These are phyloP conservation scores for Paracoccidioides lutzii DNA, from an alignment of 2,329 filamentous ascomycete genomes.

Conservation along the genomic window DNA sequence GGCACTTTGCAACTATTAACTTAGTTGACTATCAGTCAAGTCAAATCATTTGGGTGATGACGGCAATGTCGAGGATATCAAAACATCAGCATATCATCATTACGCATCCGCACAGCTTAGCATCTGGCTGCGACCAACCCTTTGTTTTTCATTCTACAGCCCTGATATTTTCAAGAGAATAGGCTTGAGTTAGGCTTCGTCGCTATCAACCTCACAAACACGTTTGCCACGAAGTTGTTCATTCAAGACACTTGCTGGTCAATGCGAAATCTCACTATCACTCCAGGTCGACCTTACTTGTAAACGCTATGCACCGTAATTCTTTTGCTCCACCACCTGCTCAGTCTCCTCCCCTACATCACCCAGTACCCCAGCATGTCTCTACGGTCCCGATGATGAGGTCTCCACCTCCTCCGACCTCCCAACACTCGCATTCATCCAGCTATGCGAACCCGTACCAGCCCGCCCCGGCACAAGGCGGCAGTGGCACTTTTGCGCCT, in stretches of 20 bases:
- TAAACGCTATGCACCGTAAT: conserved; percentile 64
- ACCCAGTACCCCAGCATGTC: conserved; percentile 95
- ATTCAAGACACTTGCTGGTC: neutral
- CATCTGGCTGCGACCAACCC: no score
- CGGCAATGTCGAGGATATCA: neutral
- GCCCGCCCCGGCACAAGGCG: conserved; percentile 30
- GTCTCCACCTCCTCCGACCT: conserved; percentile 70
- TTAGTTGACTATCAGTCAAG: no score
- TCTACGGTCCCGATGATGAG: conserved; percentile 94
- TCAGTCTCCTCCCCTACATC: conserved; percentile 82
- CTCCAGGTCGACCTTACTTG: conserved; percentile 7
- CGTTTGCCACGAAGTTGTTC: neutral
- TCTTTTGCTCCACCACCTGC: conserved; percentile 62
- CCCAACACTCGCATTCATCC: conserved; percentile 52
- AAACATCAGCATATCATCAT: neutral
- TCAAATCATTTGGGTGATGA: neutral
- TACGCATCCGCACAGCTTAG: neutral
- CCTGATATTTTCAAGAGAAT: neutral
- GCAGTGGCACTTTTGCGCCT: conserved; percentile 33
- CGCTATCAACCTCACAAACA: neutral
- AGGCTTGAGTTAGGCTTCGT: neutral
- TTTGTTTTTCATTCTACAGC: neutral
- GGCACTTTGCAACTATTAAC: no score
- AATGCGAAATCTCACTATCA: neutral
- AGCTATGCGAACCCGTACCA: conserved; percentile 40